Percentiles rank a stretch among this genome's conserved stretches.
These are phyloP conservation scores for Arctostaphylos glauca DNA, from an alignment of 148 eudicot species.

Conservation along the genomic window DNA sequence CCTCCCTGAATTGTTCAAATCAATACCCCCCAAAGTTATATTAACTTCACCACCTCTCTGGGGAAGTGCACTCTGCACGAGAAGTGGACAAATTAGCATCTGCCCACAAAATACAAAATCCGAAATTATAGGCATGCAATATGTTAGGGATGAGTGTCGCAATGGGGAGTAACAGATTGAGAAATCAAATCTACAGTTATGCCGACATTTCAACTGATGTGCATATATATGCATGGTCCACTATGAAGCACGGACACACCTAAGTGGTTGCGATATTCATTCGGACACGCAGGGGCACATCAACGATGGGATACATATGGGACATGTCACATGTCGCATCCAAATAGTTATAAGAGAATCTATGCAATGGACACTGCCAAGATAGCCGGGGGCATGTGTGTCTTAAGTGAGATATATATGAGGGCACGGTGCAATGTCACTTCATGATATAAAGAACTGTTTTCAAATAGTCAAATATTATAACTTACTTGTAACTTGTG, in stretches of 20 bases:
- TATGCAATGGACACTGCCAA: background rate
- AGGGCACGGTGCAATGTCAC: background rate
- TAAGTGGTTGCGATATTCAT: background rate
- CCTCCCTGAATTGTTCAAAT: conserved; percentile 99
- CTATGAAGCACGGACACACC: background rate
- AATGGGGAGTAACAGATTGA: background rate
- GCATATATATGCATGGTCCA: background rate
- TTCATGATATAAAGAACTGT: background rate
- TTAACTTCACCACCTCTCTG: conserved; percentile 98
- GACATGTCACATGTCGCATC: background rate
- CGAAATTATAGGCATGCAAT: background rate
- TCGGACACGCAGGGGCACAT: background rate
- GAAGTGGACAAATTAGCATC: conserved; percentile 15
- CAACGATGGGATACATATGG: background rate
- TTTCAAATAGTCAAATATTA: background rate
- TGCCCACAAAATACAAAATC: conserved; percentile 5
- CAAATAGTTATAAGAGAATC: background rate
- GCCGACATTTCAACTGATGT: background rate
- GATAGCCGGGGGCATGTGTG: background rate
- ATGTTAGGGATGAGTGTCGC: background rate
- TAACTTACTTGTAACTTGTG: background rate
- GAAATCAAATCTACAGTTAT: background rate
- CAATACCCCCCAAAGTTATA: conserved; percentile 95
- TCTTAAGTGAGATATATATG: background rate
- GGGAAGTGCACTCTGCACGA: conserved; percentile 80